A percentile compares a stretch with the other conserved stretches of the same genome.
Conservation (phyloP, 108 stramenopile genomes). For the Chaetoceros tenuissimus region DNA sequence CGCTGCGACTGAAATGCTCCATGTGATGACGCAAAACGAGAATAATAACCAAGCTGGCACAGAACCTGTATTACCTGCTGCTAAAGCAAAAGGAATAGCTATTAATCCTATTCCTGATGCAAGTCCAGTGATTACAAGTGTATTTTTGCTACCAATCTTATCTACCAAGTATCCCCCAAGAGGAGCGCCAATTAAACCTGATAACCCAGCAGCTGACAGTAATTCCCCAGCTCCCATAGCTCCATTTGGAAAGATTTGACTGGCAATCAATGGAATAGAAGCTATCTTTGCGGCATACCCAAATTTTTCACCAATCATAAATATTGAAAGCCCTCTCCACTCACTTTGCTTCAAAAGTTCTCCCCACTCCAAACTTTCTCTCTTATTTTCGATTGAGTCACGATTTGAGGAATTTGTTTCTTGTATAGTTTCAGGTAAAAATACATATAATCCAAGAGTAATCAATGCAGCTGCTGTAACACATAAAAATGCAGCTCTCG, state of each 20-base stretch:
- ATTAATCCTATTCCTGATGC: conserved; percentile 30
- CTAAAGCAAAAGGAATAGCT: conserved; percentile 41
- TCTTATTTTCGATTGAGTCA: not conserved
- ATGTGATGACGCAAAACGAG: conserved; percentile 36
- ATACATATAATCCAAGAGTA: conserved; percentile 36
- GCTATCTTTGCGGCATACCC: conserved; percentile 76
- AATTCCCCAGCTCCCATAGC: conserved; percentile 53
- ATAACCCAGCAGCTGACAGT: conserved; percentile 56
- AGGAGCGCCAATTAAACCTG: conserved; percentile 58
- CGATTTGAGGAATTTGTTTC: not conserved
- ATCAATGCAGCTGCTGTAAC: conserved; percentile 55
- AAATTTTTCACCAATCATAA: conserved; percentile 52
- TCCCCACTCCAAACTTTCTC: conserved; percentile 45
- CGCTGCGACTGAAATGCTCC: conserved; percentile 51
- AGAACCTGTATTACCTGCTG: conserved; percentile 1
- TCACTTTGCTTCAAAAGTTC: conserved; percentile 28
- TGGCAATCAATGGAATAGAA: conserved; percentile 51
- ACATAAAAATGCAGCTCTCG: conserved; percentile 51
- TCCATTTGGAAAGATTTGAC: conserved; percentile 41
- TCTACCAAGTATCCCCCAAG: conserved; percentile 49
- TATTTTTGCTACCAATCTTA: conserved; percentile 24
- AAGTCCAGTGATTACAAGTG: conserved; percentile 37
- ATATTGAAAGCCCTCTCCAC: conserved; percentile 52
- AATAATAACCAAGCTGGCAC: conserved; percentile 7
- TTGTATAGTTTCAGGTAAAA: conserved; percentile 55